These are phyloP conservation scores for Cladophialophora yegresii DNA, from an alignment of 2,329 filamentous ascomycete species.

Conservation along the genomic window DNA sequence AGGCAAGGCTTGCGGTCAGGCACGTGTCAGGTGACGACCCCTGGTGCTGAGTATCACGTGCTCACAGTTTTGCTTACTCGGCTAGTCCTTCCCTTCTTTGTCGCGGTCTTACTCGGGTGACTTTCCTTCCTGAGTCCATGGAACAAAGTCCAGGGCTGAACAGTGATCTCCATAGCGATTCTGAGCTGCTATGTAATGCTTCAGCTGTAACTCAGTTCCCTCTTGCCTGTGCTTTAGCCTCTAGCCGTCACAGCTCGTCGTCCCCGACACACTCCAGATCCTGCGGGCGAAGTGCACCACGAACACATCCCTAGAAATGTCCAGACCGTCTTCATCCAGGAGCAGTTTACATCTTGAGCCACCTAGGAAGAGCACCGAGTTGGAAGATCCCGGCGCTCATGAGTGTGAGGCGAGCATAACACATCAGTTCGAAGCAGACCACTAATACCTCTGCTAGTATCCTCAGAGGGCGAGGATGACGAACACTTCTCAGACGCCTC, in stretches of 20 bases:
- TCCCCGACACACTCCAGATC: background rate
- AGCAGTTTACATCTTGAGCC: slow-evolving; percentile 51
- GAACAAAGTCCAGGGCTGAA: too few relatives aligned
- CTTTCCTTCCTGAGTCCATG: background rate
- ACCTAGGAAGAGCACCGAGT: slow-evolving; percentile 57
- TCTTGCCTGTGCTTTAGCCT: background rate
- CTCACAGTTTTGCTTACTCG: too few relatives aligned
- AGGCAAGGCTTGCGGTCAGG: too few relatives aligned
- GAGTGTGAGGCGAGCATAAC: slow-evolving; percentile 40
- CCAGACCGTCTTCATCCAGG: slow-evolving; percentile 29
- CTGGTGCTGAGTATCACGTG: too few relatives aligned
- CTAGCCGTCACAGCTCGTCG: background rate
- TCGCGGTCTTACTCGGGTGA: too few relatives aligned
- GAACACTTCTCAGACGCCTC: slow-evolving; percentile 68
- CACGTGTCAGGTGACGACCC: too few relatives aligned
- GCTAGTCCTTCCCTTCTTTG: too few relatives aligned
- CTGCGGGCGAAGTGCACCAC: background rate
- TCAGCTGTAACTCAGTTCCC: background rate
- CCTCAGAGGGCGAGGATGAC: slow-evolving; percentile 57
- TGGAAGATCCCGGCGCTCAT: slow-evolving; percentile 59
- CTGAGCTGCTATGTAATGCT: background rate
- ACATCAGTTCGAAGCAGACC: background rate
- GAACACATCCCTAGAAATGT: slow-evolving; percentile 27
- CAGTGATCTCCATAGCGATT: too few relatives aligned
- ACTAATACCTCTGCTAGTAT: slow-evolving; percentile 39